A percentile compares a stretch with the other conserved stretches of the same genome.
Evolutionary conservation across 1,284 basidiomycete species (phyloP).

Genomic region (Trichosporon asahii): DNA sequence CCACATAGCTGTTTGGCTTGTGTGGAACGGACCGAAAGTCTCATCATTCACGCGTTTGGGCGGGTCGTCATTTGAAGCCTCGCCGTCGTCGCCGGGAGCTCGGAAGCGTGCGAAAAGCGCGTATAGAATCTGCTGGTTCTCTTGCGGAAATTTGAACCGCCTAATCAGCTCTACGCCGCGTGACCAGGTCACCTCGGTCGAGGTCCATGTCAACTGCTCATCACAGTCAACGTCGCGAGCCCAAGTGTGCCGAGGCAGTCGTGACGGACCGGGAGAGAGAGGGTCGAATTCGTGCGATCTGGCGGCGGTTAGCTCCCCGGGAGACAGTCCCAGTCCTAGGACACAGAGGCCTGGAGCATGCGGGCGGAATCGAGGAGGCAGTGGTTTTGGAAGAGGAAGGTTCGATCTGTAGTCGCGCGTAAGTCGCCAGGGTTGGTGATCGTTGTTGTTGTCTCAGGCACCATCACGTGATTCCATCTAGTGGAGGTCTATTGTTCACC

Average conservation of each 20-base stretch:
- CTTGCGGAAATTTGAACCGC: slow-evolving; percentile 69
- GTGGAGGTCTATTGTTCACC: too few relatives aligned
- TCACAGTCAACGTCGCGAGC: slow-evolving; percentile 32
- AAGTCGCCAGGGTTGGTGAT: not conserved
- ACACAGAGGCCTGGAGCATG: slow-evolving; percentile 5
- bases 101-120: slow-evolving; percentile 62
- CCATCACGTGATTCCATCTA: not conserved
- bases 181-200: slow-evolving; percentile 64
- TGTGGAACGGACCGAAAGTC: slow-evolving; percentile 49
- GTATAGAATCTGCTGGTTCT: slow-evolving; percentile 68
- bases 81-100: not conserved
- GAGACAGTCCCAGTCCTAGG: slow-evolving; percentile 5
- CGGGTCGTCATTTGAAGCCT: slow-evolving; percentile 1
- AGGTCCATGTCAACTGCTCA: slow-evolving; percentile 68
- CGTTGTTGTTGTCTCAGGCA: slow-evolving; percentile 8
- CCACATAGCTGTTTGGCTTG: slow-evolving; percentile 27
- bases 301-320: not conserved
- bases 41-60: slow-evolving; percentile 31
- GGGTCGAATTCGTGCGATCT: slow-evolving; percentile 1
- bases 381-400: not conserved
- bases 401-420: not conserved
- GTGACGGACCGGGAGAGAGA: not conserved
- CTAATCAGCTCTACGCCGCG: slow-evolving; percentile 66
- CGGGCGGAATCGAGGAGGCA: not conserved
- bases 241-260: not conserved